Base-by-base conservation (phyloP, 176 grass and related monocot genomes). In the Musa acuminata region DNA sequence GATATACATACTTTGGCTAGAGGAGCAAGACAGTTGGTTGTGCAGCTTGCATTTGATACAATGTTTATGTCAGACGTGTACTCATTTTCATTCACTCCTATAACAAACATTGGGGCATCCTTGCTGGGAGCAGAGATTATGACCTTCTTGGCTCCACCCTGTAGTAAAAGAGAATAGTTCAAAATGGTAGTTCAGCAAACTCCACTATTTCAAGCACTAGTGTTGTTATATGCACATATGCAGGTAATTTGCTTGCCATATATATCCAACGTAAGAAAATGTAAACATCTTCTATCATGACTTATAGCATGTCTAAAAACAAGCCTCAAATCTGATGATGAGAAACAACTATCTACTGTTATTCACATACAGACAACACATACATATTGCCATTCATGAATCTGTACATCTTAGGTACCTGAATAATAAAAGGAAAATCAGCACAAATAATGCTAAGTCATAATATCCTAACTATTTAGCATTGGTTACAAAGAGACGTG, bases 81-180 rank as follows among this genome's bases (percentile, higher is more conserved):
- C n/a, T 60, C 57, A 60, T 60, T 13, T 60, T 60, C 57, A 19
- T 60, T 60, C 17, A 60, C 57, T 3, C 57, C 57, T 19, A 60
- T 16, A 13, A 60, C 57, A 60, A 60, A 60, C 57, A 60, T 60
- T 60, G 57, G 57, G 14, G 57, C 57, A 20, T 60, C 57, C 57
- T 60, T 60, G 57, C 57, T 60, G n/a, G 57, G 57, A 17, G 57
- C 57, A 16, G 57, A 60, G n/a, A 60, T 60, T 19, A 60, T 60
- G 13, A 60, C 57, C n/a, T 60, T 60, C 17, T 60, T 60, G 57
- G 57, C 57, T 16, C 57, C 72, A 74, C 72, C 52, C 72, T 74
- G 72, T 55, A 57, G 7, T 9, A 5, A 35, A 57, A 51, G 13
- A 27, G 26, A 2, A 43, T 6, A 0, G 22, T 23, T 12, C 0